These are phyloP conservation scores for Podosphaera aphanis DNA, from an alignment of 2,329 filamentous ascomycete genomes.

Conservation along the genomic window DNA sequence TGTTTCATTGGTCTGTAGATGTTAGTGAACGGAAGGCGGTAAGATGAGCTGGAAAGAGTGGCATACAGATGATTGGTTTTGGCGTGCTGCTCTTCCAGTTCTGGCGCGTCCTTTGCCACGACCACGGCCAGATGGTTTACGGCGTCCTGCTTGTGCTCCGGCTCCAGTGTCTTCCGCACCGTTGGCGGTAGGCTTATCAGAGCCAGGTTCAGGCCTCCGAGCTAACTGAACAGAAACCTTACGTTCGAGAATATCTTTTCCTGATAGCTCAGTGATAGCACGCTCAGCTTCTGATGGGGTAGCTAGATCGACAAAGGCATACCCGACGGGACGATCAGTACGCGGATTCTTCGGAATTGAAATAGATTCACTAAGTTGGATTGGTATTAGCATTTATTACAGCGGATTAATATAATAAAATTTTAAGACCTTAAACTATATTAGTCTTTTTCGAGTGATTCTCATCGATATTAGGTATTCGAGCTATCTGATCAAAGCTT, in stretches of 20 bases:
- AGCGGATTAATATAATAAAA: too few species aligned
- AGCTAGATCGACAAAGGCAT: constrained; percentile 94
- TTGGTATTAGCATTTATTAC: not conserved
- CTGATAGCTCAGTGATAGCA: constrained; percentile 84
- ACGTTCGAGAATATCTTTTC: constrained; percentile 91
- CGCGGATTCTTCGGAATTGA: constrained; percentile 99
- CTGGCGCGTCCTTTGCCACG: constrained; percentile 43
- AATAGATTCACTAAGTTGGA: constrained; percentile 80
- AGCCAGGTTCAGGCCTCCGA: constrained; percentile 78
- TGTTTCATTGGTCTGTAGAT: constrained; percentile 12
- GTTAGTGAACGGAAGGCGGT: constrained; percentile 9
- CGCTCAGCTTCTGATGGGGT: constrained; percentile 86
- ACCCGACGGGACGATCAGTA: constrained; percentile 93
- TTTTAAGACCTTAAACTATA: too few species aligned
- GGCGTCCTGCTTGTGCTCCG: constrained; percentile 43
- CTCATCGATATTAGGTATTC: too few species aligned
- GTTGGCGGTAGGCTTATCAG: constrained; percentile 50
- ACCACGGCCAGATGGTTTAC: constrained; percentile 38
- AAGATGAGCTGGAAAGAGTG: constrained; percentile 8
- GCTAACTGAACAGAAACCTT: constrained; percentile 98
- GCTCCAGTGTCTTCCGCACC: constrained; percentile 48
- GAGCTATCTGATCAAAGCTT: too few species aligned
- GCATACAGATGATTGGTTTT: constrained; percentile 4
- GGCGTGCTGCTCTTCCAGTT: too few species aligned
- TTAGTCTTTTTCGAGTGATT: too few species aligned